A percentile compares a stretch with the other conserved stretches of the same genome.
phyloP scores from a whole-genome alignment of 768 basidiomycete genomes.

The Leccinum broughii region DNA sequence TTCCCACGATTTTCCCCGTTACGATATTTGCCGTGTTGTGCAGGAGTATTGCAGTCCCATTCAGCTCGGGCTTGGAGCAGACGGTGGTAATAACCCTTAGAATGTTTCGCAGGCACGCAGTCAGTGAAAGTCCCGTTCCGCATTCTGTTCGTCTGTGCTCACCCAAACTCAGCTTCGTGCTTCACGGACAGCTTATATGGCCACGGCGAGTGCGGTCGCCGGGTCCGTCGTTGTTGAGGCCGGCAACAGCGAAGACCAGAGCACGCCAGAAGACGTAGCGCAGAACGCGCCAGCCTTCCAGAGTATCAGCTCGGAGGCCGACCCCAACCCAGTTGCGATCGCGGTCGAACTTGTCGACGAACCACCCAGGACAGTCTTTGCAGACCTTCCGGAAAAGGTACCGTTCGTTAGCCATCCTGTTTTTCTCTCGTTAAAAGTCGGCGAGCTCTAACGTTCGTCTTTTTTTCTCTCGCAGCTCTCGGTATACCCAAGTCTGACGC shows the following conservation, averaged over 20 bases:
- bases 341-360: constrained; percentile 10
- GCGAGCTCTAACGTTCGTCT: background rate
- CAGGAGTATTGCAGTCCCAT: background rate
- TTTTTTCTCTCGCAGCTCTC: constrained; percentile 55
- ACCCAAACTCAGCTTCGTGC: constrained; percentile 21
- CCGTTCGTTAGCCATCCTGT: background rate
- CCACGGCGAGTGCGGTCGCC: constrained; percentile 15
- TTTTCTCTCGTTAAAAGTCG: background rate
- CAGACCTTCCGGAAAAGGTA: constrained; percentile 30
- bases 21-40: constrained; percentile 4
- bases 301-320: background rate
- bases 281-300: constrained; percentile 1
- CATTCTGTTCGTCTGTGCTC: background rate
- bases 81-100: constrained; percentile 1
- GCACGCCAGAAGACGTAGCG: background rate
- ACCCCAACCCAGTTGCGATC: background rate
- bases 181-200: constrained; percentile 25
- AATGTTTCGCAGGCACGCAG: constrained; percentile 30
- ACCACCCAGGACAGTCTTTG: constrained; percentile 14
- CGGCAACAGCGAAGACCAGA: constrained; percentile 5
- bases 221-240: constrained; percentile 21
- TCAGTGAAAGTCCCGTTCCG: constrained; percentile 9
- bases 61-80: constrained; percentile 2
- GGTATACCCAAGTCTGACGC: constrained; percentile 70
- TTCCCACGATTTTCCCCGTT: constrained; percentile 23